Conservation (phyloP, 2,329 filamentous ascomycete genomes). For the Trichophyton verrucosum region DNA sequence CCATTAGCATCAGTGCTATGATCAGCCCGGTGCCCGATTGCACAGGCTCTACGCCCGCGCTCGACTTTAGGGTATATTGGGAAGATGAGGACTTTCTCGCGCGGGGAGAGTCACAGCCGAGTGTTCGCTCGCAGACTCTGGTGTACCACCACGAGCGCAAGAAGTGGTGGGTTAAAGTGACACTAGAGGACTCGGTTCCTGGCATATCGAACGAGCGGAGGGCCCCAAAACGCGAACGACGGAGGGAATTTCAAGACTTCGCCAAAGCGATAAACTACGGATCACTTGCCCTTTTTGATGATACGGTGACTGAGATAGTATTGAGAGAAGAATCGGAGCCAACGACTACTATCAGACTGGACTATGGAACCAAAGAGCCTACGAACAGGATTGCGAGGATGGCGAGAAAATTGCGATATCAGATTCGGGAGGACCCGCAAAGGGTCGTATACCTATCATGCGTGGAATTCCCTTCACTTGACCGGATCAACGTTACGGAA, state of each 20-base stretch:
- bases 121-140: conserved; percentile 11
- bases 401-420: background rate
- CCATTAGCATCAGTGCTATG: background rate
- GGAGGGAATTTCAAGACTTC: conserved; percentile 9
- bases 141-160: conserved; percentile 8
- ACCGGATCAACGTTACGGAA: conserved; percentile 9
- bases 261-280: conserved; percentile 11
- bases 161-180: conserved; percentile 11
- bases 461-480: conserved; percentile 9
- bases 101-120: background rate
- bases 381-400: background rate
- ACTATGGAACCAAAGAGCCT: background rate
- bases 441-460: conserved; percentile 6
- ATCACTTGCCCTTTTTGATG: conserved; percentile 11
- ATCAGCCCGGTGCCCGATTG: background rate
- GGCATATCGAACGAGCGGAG: conserved; percentile 4
- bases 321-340: background rate
- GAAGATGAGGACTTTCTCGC: conserved; percentile 6
- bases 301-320: conserved; percentile 8
- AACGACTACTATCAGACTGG: background rate
- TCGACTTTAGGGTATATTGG: conserved; percentile 4
- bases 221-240: background rate
- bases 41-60: background rate
- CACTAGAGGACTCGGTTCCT: conserved; percentile 7
- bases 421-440: conserved; percentile 1